Base-by-base conservation (phyloP, 2,329 filamentous ascomycete species). In the Myriosclerotinia duriaeana region DNA sequence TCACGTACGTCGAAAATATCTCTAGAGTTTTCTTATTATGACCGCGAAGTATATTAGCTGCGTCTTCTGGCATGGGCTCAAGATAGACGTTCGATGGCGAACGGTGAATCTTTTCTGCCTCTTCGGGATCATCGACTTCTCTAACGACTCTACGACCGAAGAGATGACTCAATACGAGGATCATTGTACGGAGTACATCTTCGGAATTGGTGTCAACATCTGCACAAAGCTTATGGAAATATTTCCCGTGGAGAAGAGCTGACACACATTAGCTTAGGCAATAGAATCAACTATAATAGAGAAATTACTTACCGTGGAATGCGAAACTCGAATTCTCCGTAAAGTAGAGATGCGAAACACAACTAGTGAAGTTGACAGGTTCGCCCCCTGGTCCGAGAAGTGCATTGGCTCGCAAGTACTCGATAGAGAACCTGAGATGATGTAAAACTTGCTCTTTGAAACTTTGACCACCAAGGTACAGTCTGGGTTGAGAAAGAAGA, bases 401-500 rank as follows among this genome's bases (percentile, higher is more conserved):
- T 53, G 85, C 80, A 71, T 92, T 88, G 46, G 88, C 81, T 26
- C 89, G 84, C 0, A 94, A 81, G 71, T 92, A 94, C 70, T 94
- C 90, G 54, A 94, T 90, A 0, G 90, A 93, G 76, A 94, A 94
- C 4, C 91, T 85, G 8, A 94, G 77, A 73, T 93, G 90, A 74
- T 94, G 90, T 62, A 90, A 82, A 1, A 92, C 86, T 1, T 89
- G 85, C 75, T 88, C 85, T 72, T 87, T 87, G 61, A 87, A 86
- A 53, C 87, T 85, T 2, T 86, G 81, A 0, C 90, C 89, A 54
- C 90, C 90, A 2, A 93, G 81, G 69, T 89, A 92, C 8, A 93
- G 77, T 40, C 88, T 82, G 4, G 87, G 87, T 71, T 92, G 88
- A 0, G 89, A 89, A 0, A 93, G 79, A 2, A 94, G 77, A 0